Conservation (phyloP, 2,329 filamentous ascomycete genomes). For the Coleophoma eucalyptorum region DNA sequence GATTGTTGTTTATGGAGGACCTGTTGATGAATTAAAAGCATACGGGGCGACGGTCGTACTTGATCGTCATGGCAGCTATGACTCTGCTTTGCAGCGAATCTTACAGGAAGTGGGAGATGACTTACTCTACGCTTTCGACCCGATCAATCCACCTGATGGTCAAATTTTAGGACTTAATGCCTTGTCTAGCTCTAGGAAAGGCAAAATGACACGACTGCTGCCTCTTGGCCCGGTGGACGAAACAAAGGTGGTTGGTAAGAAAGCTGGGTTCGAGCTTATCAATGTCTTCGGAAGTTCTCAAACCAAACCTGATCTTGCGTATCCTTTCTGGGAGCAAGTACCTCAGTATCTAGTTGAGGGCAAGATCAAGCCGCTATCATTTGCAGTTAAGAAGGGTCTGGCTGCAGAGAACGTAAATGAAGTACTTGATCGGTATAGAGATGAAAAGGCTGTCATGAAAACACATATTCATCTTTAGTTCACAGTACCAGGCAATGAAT, state of each 20-base stretch:
- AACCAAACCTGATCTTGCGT: slow-evolving; percentile 22
- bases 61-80: slow-evolving; percentile 30
- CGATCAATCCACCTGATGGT: slow-evolving; percentile 21
- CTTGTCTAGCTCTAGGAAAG: slow-evolving; percentile 31
- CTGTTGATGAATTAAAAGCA: slow-evolving; percentile 25
- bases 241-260: slow-evolving; percentile 25
- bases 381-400: slow-evolving; percentile 28
- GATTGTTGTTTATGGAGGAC: slow-evolving; percentile 30
- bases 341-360: slow-evolving; percentile 25
- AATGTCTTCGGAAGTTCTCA: slow-evolving; percentile 23
- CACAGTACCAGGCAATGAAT: too few species aligned
- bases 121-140: slow-evolving; percentile 33
- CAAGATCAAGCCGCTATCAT: slow-evolving; percentile 26
- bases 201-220: slow-evolving; percentile 26
- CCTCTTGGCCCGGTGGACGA: slow-evolving; percentile 21
- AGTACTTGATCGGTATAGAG: slow-evolving; percentile 32
- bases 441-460: slow-evolving; percentile 22
- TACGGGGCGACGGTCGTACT: slow-evolving; percentile 37
- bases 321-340: slow-evolving; percentile 28
- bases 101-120: slow-evolving; percentile 33
- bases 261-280: slow-evolving; percentile 26
- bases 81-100: slow-evolving; percentile 28
- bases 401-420: slow-evolving; percentile 30
- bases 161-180: slow-evolving; percentile 28
- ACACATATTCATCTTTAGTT: background rate